Percentiles rank a stretch among this genome's conserved stretches.
These are phyloP conservation scores for Aspergillus floridensis DNA, from an alignment of 2,329 filamentous ascomycete genomes.

Conservation along the genomic window DNA sequence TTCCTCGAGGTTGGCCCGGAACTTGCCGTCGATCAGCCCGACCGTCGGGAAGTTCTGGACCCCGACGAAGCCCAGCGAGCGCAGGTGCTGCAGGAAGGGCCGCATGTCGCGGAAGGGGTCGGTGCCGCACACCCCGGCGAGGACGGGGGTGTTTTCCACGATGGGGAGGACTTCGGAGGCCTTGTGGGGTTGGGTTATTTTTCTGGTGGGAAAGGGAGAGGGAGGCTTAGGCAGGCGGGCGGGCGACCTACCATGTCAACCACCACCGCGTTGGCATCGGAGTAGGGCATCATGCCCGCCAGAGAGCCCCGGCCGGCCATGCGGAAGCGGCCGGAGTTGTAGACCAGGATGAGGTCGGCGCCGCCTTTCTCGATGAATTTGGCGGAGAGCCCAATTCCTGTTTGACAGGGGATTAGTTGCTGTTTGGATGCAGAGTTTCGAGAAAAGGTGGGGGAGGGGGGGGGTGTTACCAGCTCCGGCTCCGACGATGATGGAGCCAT, in stretches of 20 bases:
- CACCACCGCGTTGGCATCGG: conserved; percentile 68
- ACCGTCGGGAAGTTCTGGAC: conserved; percentile 74
- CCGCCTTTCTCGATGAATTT: conserved; percentile 69
- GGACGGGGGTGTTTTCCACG: conserved; percentile 61
- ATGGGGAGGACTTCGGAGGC: conserved; percentile 65
- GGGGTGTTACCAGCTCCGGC: conserved; percentile 60
- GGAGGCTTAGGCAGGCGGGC: no score
- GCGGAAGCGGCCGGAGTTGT: conserved; percentile 69
- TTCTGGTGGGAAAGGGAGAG: no score
- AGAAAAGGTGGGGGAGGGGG: not conserved
- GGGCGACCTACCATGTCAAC: conserved; percentile 58
- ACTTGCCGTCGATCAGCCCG: conserved; percentile 66
- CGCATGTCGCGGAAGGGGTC: conserved; percentile 66
- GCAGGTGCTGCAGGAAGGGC: conserved; percentile 59
- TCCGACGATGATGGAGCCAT: conserved; percentile 62
- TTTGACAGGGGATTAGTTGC: not conserved
- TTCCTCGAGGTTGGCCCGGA: conserved; percentile 66
- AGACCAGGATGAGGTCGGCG: conserved; percentile 68
- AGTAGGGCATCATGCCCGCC: conserved; percentile 69
- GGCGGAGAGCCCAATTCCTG: conserved; percentile 66
- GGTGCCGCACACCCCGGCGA: conserved; percentile 69
- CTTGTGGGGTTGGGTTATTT: conserved; percentile 29
- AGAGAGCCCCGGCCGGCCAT: conserved; percentile 70
- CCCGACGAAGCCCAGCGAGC: conserved; percentile 63
- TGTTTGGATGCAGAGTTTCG: not conserved